A percentile compares a stretch with the other conserved stretches of the same genome.
phyloP scores from a whole-genome alignment of 305 asterid genomes.

The Solanum hybrid region DNA sequence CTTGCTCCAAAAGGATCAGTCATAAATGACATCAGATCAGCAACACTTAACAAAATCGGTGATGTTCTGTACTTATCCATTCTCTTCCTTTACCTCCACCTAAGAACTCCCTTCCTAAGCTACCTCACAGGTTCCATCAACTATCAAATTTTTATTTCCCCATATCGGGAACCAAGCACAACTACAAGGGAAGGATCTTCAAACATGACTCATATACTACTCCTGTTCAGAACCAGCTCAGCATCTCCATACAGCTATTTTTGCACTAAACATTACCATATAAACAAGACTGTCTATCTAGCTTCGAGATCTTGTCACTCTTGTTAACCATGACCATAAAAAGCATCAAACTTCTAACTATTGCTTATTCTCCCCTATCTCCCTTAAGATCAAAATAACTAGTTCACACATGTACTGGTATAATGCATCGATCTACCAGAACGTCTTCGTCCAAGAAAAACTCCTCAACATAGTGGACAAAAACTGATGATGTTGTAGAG shows the following conservation, averaged over 20 bases:
- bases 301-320: background rate
- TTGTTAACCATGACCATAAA: background rate
- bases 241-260: background rate
- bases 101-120: background rate
- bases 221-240: background rate
- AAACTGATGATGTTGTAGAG: background rate
- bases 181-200: background rate
- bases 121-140: background rate
- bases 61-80: background rate
- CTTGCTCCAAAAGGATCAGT: background rate
- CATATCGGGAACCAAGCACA: background rate
- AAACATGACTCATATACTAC: background rate
- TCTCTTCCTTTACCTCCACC: background rate
- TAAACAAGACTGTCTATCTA: background rate
- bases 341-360: background rate
- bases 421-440: background rate
- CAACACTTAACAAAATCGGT: background rate
- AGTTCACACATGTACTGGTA: background rate
- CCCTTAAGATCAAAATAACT: background rate
- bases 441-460: background rate
- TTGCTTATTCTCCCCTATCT: background rate
- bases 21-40: background rate
- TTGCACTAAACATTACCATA: background rate
- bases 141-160: background rate
- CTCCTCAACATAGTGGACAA: background rate